Evolutionary conservation across 208 protist species (phyloP), one percentile per base, ranked within the genome.

Genomic region (Endotrypanum monterogeii): DNA sequence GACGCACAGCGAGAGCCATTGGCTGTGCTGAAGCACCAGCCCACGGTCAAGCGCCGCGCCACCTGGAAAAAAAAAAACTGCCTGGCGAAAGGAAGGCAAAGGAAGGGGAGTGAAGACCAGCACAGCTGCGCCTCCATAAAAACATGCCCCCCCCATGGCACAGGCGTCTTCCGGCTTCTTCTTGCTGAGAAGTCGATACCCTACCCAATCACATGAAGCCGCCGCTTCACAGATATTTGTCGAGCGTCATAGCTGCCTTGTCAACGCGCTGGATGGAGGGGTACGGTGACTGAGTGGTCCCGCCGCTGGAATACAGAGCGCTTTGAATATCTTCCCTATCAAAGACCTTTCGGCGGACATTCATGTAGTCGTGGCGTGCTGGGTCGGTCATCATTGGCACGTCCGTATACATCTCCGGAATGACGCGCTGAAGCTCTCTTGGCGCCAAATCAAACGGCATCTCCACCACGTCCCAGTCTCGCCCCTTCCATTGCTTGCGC

Each of bases 391-490:
- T 89, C 66, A 88, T 80, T 37, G 94, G 94, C 6, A 96, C 79
- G 54, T 97, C 94, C 1, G 94, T 97, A 83, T 97, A 93, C 74
- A 89, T 68, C 72, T 97, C 91, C 41, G 94, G 94, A n/a, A 97
- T 78, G 0, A 97, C 94, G 12, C 90, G 86, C 67, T 90, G 94
- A 79, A 95, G 72, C 76, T 89, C 86, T 44, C 35, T n/a, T n/a
- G 94, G 94, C 2, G 91, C 94, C 25, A 92, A 52, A 18, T 78
- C 76, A 60, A 94, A 97, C 0, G 94, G 94, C 71, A 97, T 70
- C 82, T 97, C 91, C 44, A 96, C 82, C 57, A 97, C 90, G 25
- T 94, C 87, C 89, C 90, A 97, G 70, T 97, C 94, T 0, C 94
- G 81, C 51, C 81, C 74, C 79, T 96, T 97, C 94, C 94, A 97